Evolutionary conservation across 2,329 filamentous ascomycete genomes (phyloP).

Genomic region (Cercospora sp.): DNA sequence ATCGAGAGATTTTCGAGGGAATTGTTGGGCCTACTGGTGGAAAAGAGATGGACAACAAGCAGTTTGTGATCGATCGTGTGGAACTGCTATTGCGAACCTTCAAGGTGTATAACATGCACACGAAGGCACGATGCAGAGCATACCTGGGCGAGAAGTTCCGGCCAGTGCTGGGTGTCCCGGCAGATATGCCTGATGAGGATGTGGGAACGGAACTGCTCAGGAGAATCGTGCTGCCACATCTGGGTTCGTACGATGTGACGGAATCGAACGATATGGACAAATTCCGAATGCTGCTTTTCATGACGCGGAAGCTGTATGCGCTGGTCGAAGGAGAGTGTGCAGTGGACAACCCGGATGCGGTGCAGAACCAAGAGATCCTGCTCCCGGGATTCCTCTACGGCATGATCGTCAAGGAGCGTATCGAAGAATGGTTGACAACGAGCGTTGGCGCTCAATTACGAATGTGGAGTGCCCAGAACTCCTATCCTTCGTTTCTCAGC

Average conservation of each 20-base stretch:
- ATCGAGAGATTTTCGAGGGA: conserved; percentile 93
- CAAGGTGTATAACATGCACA: conserved; percentile 85
- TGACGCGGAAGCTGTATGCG: conserved; percentile 93
- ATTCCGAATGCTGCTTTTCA: conserved; percentile 90
- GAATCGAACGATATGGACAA: conserved; percentile 86
- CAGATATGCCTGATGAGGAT: conserved; percentile 82
- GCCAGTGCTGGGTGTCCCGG: conserved; percentile 78
- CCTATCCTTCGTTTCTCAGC: conserved; percentile 65
- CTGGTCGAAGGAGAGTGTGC: conserved; percentile 90
- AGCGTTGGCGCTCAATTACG: conserved; percentile 43
- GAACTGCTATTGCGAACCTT: conserved; percentile 90
- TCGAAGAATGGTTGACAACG: conserved; percentile 85
- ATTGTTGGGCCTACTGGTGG: conserved; percentile 76
- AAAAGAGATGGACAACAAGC: conserved; percentile 77
- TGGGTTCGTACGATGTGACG: conserved; percentile 82
- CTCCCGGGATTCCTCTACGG: conserved; percentile 91
- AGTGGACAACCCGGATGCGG: conserved; percentile 92
- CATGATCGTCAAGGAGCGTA: conserved; percentile 89
- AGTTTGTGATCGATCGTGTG: conserved; percentile 88
- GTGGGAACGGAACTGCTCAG: conserved; percentile 88
- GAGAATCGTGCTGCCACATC: conserved; percentile 85
- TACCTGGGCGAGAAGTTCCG: conserved; percentile 91
- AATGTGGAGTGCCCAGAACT: conserved; percentile 57
- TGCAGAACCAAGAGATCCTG: conserved; percentile 93
- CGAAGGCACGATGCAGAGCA: conserved; percentile 74